Base-by-base conservation (phyloP, 2,329 filamentous ascomycete genomes). In the Neonectria punicea region DNA sequence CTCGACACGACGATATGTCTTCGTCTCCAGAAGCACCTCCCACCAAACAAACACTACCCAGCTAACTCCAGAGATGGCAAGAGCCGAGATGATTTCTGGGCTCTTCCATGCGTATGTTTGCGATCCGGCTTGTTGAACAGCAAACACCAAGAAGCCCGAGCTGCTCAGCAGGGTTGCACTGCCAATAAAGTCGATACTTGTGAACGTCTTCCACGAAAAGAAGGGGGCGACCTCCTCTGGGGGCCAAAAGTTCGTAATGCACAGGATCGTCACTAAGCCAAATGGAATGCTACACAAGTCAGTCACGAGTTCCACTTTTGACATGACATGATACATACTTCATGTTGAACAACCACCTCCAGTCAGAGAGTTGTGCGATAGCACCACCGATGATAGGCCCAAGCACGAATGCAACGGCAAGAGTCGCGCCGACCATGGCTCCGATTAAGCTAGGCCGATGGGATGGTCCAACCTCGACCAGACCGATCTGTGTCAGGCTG, bases 331-430 rank as follows among this genome's bases (percentile, higher is more conserved):
- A 11, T 9, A 69, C 83, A 50, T 76, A 89, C 86, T 90, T 90
- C 74, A 89, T 85, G 74, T 86, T 86, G 74, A 90, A 90, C 43
- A 90, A 81, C 80, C 86, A 88, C 55, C 85, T 80, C 88, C 88
- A 90, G 47, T 80, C 81, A 18, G 82, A 81, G 2, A 81, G 76
- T n/a, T 84, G 80, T 1, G 86, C 83, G 22, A 90, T 85, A 3
- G 83, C 78, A 2, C 87, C 88, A 5, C 87, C 88, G 4, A 90
- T 76, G 2, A 90, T 75, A 1, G 88, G 87, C 0, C 88, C 88
- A 1, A 90, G 78, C 4, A 90, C 82, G 67, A 88, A 88, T 0
- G 87, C 85, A 13, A 87, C 77, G 2, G 86, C 85, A 5, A 89
- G 81, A 2, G 86, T 88, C 36, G 84, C 80, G 7, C 86, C 87